phyloP scores from a whole-genome alignment of 2,329 filamentous ascomycete species.

The Cryoendolithus antarcticus region DNA sequence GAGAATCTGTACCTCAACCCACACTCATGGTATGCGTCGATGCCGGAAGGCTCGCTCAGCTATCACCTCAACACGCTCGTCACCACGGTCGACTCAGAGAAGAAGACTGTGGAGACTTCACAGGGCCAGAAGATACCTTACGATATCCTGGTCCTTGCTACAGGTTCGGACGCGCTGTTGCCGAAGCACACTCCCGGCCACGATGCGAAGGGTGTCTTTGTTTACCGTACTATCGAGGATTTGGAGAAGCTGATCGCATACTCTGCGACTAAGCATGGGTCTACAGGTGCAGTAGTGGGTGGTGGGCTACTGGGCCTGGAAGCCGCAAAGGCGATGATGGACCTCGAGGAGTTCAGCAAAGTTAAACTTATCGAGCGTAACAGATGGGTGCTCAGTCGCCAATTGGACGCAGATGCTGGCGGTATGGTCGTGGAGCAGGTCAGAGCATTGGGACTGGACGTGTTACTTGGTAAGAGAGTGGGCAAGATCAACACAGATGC shows the following conservation, averaged over 20 bases:
- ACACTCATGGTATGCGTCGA: slow-evolving; percentile 62
- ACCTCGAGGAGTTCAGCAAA: slow-evolving; percentile 59
- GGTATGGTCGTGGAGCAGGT: slow-evolving; percentile 74
- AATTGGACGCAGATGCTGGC: slow-evolving; percentile 72
- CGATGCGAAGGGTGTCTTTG: slow-evolving; percentile 73
- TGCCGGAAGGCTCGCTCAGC: slow-evolving; percentile 54
- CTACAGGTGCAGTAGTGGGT: slow-evolving; percentile 64
- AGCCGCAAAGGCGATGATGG: slow-evolving; percentile 85
- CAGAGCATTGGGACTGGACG: slow-evolving; percentile 62
- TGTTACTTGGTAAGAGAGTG: slow-evolving; percentile 66
- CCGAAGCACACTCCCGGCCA: slow-evolving; percentile 61
- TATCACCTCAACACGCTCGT: slow-evolving; percentile 67
- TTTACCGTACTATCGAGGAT: slow-evolving; percentile 78
- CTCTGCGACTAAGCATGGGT: slow-evolving; percentile 52
- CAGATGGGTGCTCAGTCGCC: slow-evolving; percentile 68
- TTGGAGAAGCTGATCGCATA: slow-evolving; percentile 65
- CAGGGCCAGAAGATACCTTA: slow-evolving; percentile 60
- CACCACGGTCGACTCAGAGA: slow-evolving; percentile 49
- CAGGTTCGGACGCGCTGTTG: slow-evolving; percentile 72
- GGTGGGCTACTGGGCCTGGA: slow-evolving; percentile 77
- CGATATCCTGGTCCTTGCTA: slow-evolving; percentile 72
- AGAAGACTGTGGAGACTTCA: slow-evolving; percentile 58
- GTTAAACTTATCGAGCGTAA: slow-evolving; percentile 75
- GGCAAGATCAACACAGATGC: slow-evolving; percentile 57
- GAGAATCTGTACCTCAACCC: slow-evolving; percentile 85